These are phyloP conservation scores for Alternaria sp. DNA, from an alignment of 2,329 filamentous ascomycete genomes.

Conservation along the genomic window DNA sequence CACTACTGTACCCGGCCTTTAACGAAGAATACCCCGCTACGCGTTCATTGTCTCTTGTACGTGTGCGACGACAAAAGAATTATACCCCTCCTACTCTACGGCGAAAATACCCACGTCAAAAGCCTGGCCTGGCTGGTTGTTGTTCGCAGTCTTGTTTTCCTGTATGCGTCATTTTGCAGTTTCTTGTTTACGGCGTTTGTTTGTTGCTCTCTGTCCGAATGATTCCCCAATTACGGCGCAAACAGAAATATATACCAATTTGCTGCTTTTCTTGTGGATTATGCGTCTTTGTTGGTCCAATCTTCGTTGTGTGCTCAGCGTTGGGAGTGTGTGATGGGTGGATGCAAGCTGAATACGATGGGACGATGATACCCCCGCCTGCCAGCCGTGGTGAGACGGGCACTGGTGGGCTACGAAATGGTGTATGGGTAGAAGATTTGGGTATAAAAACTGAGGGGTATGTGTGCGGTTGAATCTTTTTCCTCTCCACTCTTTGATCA, in stretches of 20 bases:
- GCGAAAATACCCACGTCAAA: conserved; percentile 44
- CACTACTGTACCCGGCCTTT: conserved; percentile 44
- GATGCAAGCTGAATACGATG: conserved; percentile 9
- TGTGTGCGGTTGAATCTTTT: neutral
- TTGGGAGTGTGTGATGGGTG: neutral
- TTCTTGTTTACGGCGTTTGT: conserved; percentile 28
- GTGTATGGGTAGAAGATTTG: conserved; percentile 8
- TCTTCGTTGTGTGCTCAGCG: conserved; percentile 3
- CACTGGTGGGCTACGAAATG: conserved; percentile 22
- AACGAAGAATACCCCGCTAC: conserved; percentile 49
- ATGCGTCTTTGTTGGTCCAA: conserved; percentile 9
- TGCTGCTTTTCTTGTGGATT: conserved; percentile 38
- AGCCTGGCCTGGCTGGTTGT: conserved; percentile 44
- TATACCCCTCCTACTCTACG: conserved; percentile 48
- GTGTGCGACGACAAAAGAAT: conserved; percentile 51
- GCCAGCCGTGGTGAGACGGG: conserved; percentile 35
- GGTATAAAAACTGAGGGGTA: conserved; percentile 4
- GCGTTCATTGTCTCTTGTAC: conserved; percentile 38
- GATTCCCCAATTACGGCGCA: conserved; percentile 50
- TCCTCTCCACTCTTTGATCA: neutral
- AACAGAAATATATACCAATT: conserved; percentile 56
- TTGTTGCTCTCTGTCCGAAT: conserved; percentile 38
- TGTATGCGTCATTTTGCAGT: conserved; percentile 25
- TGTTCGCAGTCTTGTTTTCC: conserved; percentile 23
- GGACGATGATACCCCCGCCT: conserved; percentile 29